Percentiles rank a stretch among this genome's conserved stretches.
These are phyloP conservation scores for Suillus discolor DNA, from an alignment of 768 basidiomycete genomes.

Conservation along the genomic window DNA sequence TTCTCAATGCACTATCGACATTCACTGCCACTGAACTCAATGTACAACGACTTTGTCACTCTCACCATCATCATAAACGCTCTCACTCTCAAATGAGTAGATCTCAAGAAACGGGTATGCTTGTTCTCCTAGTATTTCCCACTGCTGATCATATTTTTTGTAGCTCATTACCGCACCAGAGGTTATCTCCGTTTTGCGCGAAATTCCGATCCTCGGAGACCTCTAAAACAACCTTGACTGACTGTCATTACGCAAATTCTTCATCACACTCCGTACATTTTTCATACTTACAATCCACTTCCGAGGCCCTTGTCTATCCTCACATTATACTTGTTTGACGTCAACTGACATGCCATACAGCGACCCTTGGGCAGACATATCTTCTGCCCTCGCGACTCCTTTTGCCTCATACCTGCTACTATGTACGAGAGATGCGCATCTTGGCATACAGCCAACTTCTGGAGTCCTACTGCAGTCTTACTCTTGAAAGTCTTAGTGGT, in stretches of 20 bases:
- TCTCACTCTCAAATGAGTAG: conserved; percentile 76
- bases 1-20: conserved; percentile 90
- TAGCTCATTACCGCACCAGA: conserved; percentile 88
- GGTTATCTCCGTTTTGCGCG: conserved; percentile 81
- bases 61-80: conserved; percentile 81
- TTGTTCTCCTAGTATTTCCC: not conserved
- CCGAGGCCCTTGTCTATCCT: conserved; percentile 6
- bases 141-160: conserved; percentile 10
- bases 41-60: conserved; percentile 89
- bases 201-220: conserved; percentile 80
- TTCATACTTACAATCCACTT: not conserved
- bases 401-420: conserved; percentile 83
- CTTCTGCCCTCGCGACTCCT: conserved; percentile 88
- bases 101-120: conserved; percentile 87
- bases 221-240: conserved; percentile 86
- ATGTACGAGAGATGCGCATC: conserved; percentile 95
- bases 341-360: conserved; percentile 39
- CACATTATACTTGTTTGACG: conserved; percentile 13
- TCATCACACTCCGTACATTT: conserved; percentile 74
- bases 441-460: conserved; percentile 89
- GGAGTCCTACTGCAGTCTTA: conserved; percentile 89
- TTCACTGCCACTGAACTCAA: conserved; percentile 90
- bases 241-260: conserved; percentile 96
- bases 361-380: conserved; percentile 85
- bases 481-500: conserved; percentile 78